These are phyloP conservation scores for Magnolia changhungtana DNA, from an alignment of 164 flowering plant genomes.

Conservation along the genomic window DNA sequence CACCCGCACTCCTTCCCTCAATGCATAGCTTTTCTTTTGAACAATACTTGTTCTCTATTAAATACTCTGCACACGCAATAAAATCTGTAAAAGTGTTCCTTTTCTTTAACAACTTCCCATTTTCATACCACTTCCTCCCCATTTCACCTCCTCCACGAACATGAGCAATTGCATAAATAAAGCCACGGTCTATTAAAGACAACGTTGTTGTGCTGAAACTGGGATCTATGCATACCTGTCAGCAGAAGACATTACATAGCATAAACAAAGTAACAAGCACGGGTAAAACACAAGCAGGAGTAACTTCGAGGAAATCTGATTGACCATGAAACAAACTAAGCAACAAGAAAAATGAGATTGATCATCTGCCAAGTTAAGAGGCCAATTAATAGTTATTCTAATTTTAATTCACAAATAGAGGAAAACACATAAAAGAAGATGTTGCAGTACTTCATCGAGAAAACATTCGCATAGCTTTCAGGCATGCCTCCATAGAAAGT, in stretches of 20 bases:
- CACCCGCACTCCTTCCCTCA: conserved; percentile 94
- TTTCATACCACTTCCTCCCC: conserved; percentile 97
- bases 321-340: not conserved
- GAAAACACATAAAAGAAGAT: not conserved
- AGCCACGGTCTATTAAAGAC: conserved; percentile 83
- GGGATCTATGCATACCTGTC: conserved; percentile 73
- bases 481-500: not conserved
- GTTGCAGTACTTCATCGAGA: not conserved
- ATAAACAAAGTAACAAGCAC: not conserved
- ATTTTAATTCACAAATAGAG: not conserved
- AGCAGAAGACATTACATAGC: conserved; percentile 5
- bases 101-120: conserved; percentile 87
- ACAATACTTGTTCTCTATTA: conserved; percentile 63
- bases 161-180: conserved; percentile 81
- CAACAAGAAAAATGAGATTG: not conserved
- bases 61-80: conserved; percentile 69
- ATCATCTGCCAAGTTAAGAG: not conserved
- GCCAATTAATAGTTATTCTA: not conserved
- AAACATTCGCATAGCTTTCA: not conserved
- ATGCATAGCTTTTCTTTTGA: conserved; percentile 83
- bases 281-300: conserved; percentile 5
- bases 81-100: conserved; percentile 91
- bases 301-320: not conserved
- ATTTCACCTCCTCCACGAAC: conserved; percentile 98
- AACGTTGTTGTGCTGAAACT: conserved; percentile 63